Evolutionary conservation across 108 stramenopile species (phyloP).

Genomic region (Ochromonas danica): DNA sequence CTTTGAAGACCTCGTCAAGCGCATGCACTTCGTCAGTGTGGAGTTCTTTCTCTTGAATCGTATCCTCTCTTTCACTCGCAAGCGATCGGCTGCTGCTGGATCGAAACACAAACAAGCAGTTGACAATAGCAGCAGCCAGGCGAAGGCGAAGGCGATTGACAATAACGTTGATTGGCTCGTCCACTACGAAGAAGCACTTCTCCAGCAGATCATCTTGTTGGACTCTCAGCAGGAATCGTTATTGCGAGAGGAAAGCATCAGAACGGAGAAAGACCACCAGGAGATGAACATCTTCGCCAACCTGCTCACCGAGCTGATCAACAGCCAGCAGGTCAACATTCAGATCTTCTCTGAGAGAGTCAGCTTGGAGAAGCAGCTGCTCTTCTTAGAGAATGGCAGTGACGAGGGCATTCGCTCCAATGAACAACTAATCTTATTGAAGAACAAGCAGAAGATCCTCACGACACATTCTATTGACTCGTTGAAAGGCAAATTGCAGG

Average conservation of each 20-base stretch:
- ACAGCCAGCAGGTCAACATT: background rate
- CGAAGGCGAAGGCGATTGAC: too few relatives aligned
- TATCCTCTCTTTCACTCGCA: too few relatives aligned
- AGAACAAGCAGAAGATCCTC: constrained; percentile 3
- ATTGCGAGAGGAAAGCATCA: background rate
- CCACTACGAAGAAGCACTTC: background rate
- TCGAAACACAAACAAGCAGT: background rate
- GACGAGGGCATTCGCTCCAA: constrained; percentile 8
- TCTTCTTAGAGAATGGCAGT: background rate
- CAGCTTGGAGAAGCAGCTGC: background rate
- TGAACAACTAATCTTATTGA: constrained; percentile 1
- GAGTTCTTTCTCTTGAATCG: background rate
- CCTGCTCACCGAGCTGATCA: background rate
- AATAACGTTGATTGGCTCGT: too few relatives aligned
- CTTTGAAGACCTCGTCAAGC: background rate
- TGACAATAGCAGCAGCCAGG: background rate
- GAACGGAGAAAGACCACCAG: background rate
- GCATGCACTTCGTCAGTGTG: background rate
- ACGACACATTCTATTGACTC: background rate
- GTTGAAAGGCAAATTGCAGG: background rate
- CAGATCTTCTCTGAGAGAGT: background rate
- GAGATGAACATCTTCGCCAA: background rate
- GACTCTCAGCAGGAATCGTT: constrained; percentile 10
- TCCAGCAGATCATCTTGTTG: background rate
- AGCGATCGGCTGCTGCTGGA: background rate